Evolutionary conservation across 768 basidiomycete genomes (phyloP), one percentile per base, ranked within the genome.

Genomic region (Mycena alexandri): DNA sequence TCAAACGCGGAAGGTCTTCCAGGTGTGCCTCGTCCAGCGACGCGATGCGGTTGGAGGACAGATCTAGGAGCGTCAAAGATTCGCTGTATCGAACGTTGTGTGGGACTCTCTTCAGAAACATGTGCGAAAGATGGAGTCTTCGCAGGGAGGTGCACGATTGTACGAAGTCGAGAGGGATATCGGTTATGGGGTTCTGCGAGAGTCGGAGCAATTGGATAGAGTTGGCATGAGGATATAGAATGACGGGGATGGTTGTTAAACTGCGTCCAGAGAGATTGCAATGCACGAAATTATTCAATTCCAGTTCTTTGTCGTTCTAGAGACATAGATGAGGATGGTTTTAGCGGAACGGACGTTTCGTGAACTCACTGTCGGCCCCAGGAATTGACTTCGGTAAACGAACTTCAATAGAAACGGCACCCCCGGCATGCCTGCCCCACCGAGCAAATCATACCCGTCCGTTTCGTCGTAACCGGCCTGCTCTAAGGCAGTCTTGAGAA

Each of bases 81-180:
- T 81, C 75, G 47, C 90, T 90, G 71, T 93, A 88, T 60, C 90
- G 89, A 11, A 99, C 87, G 63, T 89, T 92, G 53, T 89, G 88
- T 0, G 98, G 98, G 0, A 99, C 91, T 68, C 92, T 91, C 78
- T 96, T 97, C 85, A 98, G 91, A 11, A 92, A 93, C 92, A 97
- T 97, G 70, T 94, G 89, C 16, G 92, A 90, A 43, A 99, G 82
- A 14, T 90, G 88, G 42, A 99, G 87, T 72, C 97, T 95, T 60
- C 90, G 89, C 13, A 99, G 86, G 5, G 83, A 86, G 1, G 87
- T 87, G 76, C 95, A 97, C 9, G 91, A 88, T 78, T 97, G 93
- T 57, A 98, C 91, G 76, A 99, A 99, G 79, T 99, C 98, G 50
- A 94, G 89, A 1, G 97, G 97, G 38, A 99, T 91, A 77, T 98